phyloP scores from a whole-genome alignment of 176 grass and related monocot species.

The Zea mays region Zm-B73-REFERENCE-NAM-5.0 NC_050096.1:300083501-300084000 shows the following conservation, averaged over 20 bases:
- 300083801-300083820: conserved; percentile 33
- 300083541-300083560: not conserved
- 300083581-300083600: too few species aligned
- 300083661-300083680: not conserved
- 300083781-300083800: conserved; percentile 39
- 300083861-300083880: conserved; percentile 23
- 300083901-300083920: conserved; percentile 39
- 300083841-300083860: conserved; percentile 37
- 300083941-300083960: conserved; percentile 19
- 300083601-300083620: conserved; percentile 25
- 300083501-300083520: not conserved
- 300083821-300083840: conserved; percentile 43
- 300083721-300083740: conserved; percentile 22
- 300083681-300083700: conserved; percentile 42
- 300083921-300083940: conserved; percentile 43
- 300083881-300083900: conserved; percentile 8
- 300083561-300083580: not conserved
- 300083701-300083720: conserved; percentile 41
- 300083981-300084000: not conserved
- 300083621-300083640: not conserved
- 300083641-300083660: not conserved
- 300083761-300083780: conserved; percentile 43
- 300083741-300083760: conserved; percentile 45
- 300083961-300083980: conserved; percentile 16
- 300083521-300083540: not conserved